Evolutionary conservation across 805 yeast genomes (phyloP).

Genomic region (Candida pini): DNA sequence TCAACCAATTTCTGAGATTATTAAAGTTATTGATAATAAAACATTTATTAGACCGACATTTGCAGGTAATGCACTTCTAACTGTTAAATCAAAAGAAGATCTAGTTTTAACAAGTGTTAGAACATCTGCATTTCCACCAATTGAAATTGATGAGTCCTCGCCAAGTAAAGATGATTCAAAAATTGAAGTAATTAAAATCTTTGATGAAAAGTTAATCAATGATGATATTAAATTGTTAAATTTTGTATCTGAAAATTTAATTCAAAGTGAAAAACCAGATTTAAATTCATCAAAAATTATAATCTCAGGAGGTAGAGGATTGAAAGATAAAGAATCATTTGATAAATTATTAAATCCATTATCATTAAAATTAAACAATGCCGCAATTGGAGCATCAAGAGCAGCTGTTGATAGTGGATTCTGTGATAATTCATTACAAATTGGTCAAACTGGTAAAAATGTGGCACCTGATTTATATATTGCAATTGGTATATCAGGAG

Average conservation of each 20-base stretch:
- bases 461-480: constrained; percentile 94
- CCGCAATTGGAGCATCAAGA: constrained; percentile 96
- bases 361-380: constrained; percentile 75
- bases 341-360: constrained; percentile 72
- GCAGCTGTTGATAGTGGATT: constrained; percentile 97
- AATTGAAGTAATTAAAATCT: no score
- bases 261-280: constrained; percentile 84
- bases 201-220: constrained; percentile 42
- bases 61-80: constrained; percentile 90
- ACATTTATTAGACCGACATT: constrained; percentile 91
- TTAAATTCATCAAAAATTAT: constrained; percentile 76
- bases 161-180: constrained; percentile 33
- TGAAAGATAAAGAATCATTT: constrained; percentile 84
- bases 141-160: constrained; percentile 27
- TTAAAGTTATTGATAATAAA: constrained; percentile 54
- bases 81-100: constrained; percentile 66
- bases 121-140: constrained; percentile 68
- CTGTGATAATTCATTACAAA: constrained; percentile 93
- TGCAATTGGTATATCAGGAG: constrained; percentile 94
- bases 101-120: constrained; percentile 72
- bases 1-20: constrained; percentile 85
- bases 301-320: constrained; percentile 92
- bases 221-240: constrained; percentile 38
- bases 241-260: constrained; percentile 72
- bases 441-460: constrained; percentile 97